Evolutionary conservation across 352 stramenopile species (phyloP).

Genomic region (Phytopythium delawarense): DNA sequence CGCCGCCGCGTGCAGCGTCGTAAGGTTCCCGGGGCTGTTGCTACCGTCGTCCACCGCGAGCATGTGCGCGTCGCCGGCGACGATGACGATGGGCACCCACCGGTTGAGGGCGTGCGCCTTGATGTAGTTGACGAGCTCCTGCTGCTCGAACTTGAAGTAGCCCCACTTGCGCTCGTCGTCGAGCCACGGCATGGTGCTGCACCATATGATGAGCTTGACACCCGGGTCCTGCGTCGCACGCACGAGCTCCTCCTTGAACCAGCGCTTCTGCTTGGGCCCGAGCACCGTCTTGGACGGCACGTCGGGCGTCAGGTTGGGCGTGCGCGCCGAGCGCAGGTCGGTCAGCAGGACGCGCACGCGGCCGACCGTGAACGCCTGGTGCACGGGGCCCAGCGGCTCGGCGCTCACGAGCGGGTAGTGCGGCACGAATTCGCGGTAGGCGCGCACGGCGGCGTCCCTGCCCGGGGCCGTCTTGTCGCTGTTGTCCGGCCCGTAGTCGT

Average conservation of each 20-base stretch:
- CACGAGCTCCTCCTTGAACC: constrained; percentile 83
- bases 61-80: constrained; percentile 89
- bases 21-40: constrained; percentile 71
- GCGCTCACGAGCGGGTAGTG: constrained; percentile 45
- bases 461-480: constrained; percentile 74
- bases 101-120: constrained; percentile 56
- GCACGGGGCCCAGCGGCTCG: constrained; percentile 27
- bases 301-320: constrained; percentile 57
- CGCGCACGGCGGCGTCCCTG: constrained; percentile 64
- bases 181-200: constrained; percentile 86
- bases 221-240: constrained; percentile 43
- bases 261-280: constrained; percentile 77
- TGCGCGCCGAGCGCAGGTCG: constrained; percentile 71
- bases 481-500: constrained; percentile 89
- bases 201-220: constrained; percentile 78
- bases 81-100: constrained; percentile 73
- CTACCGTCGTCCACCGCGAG: constrained; percentile 80
- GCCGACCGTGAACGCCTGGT: constrained; percentile 82
- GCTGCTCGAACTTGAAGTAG: constrained; percentile 75
- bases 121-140: constrained; percentile 75
- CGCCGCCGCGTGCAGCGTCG: constrained; percentile 75
- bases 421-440: constrained; percentile 79
- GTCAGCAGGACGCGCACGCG: constrained; percentile 85
- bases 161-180: constrained; percentile 87
- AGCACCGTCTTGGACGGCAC: constrained; percentile 82